Evolutionary conservation across 306 rosid species (phyloP).

Genomic region (Coriaria nepalensis): DNA sequence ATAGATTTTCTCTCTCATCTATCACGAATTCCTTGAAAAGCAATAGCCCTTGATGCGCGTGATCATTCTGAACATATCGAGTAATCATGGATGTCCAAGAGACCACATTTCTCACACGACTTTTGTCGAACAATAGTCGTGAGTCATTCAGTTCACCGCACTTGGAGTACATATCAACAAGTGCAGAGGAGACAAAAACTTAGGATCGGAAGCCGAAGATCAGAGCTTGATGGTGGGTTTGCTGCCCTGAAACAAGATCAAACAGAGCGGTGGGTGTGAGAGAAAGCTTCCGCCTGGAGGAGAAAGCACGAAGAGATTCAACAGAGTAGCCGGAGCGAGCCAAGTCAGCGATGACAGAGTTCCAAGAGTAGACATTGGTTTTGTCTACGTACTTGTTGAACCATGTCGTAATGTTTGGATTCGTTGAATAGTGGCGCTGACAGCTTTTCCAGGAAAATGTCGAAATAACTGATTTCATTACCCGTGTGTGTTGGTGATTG

Average conservation of each 20-base stretch:
- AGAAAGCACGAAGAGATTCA: conserved; percentile 70
- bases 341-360: conserved; percentile 59
- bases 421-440: conserved; percentile 16
- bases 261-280: conserved; percentile 51
- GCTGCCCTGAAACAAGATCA: conserved; percentile 54
- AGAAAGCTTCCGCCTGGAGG: conserved; percentile 63
- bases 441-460: background rate
- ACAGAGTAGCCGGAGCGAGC: conserved; percentile 63
- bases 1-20: conserved; percentile 27
- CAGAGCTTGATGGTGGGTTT: conserved; percentile 67
- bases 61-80: conserved; percentile 46
- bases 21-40: conserved; percentile 48
- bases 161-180: conserved; percentile 64
- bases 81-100: conserved; percentile 75
- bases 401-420: conserved; percentile 38
- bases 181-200: conserved; percentile 64
- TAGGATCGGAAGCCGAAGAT: conserved; percentile 46
- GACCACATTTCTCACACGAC: conserved; percentile 51
- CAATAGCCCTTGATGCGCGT: conserved; percentile 25
- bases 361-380: conserved; percentile 56
- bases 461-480: background rate
- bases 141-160: conserved; percentile 46
- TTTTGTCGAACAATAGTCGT: conserved; percentile 52
- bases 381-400: conserved; percentile 64
- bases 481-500: no score